phyloP scores from a whole-genome alignment of 371 early-diverging fungal species.

The Lichtheimia ramosa region DNA sequence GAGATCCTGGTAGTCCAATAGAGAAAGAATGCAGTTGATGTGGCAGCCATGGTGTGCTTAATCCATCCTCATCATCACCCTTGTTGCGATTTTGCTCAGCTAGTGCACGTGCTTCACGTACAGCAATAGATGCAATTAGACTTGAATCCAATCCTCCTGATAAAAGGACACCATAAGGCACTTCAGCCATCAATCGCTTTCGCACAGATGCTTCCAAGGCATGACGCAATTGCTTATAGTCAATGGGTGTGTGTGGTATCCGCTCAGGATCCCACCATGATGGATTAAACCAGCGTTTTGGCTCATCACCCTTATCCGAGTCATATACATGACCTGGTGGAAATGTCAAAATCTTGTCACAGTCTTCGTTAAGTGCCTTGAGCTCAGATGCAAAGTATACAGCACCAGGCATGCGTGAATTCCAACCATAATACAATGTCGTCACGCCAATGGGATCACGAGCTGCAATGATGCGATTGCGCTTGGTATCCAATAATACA shows the following conservation, averaged over 20 bases:
- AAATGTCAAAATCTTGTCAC: slow-evolving; percentile 93
- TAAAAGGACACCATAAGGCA: slow-evolving; percentile 94
- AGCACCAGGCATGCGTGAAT: slow-evolving; percentile 77
- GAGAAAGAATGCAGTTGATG: slow-evolving; percentile 94
- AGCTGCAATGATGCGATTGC: slow-evolving; percentile 83
- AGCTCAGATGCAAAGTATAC: slow-evolving; percentile 93
- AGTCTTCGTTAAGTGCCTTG: slow-evolving; percentile 91
- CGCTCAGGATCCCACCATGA: slow-evolving; percentile 78
- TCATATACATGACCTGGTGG: slow-evolving; percentile 93
- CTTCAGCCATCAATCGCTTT: slow-evolving; percentile 95
- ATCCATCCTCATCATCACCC: slow-evolving; percentile 38
- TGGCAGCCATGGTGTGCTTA: slow-evolving; percentile 65
- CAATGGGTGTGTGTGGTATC: slow-evolving; percentile 55
- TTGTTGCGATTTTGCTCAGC: slow-evolving; percentile 22
- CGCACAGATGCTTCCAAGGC: slow-evolving; percentile 84
- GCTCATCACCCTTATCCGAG: slow-evolving; percentile 66
- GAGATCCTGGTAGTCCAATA: slow-evolving; percentile 89
- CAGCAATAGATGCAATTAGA: slow-evolving; percentile 92
- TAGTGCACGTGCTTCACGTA: slow-evolving; percentile 72
- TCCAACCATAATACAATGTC: slow-evolving; percentile 93
- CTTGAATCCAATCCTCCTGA: slow-evolving; percentile 94
- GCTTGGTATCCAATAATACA: slow-evolving; percentile 84
- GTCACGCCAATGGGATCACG: slow-evolving; percentile 98
- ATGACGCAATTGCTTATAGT: slow-evolving; percentile 73
- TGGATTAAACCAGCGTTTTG: slow-evolving; percentile 87